Base-by-base conservation (phyloP, 805 yeast genomes). In the Debaryomyces tyrocola region DNA sequence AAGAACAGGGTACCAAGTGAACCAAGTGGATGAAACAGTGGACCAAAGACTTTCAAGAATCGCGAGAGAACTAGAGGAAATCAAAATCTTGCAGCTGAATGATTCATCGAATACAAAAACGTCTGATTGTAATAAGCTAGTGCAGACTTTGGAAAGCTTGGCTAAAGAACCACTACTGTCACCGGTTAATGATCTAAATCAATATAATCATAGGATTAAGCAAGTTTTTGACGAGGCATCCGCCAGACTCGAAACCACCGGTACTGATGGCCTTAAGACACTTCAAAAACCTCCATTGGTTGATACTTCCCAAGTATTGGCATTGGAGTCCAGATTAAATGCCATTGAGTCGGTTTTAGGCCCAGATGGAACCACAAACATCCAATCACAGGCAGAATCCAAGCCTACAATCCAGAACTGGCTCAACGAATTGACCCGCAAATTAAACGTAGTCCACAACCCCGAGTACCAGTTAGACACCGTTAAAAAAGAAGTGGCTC, bases 11-110 rank as follows among this genome's bases (percentile, higher is more conserved):
- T 67, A 62, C 41, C 47, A 44, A 12, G 51, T 59, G 27, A 28
- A 31, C 9, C 46, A 44, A 12, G 58, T 59, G 10, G 59, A 55
- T 20, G 80, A 77, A 50, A 67, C 77, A 0, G 51, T 54, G 17
- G 69, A 58, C 29, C 75, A 73, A 56, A 68, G 63, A 48, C 43
- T 77, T 31, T 61, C 62, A 6, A 49, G 80, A 37, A 67, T 76
- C 24, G 52, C 61, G 5, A 53, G 59, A 10, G 81, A 77, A 46
- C 47, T 77, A 36, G 60, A 60, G n/a, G 77, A 72, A 45, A 47
- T 74, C 2, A 54, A 61, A 40, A 45, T 53, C 4, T 58, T 51
- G 15, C 45, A 56, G 21, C 29, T 28, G 34, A 20, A 37, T 6
- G 48, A 37, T 4, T 33, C 28, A 10, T 20, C 31, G 2, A 9